Conservation (phyloP, 2,329 filamentous ascomycete species). For the Stylonectria norvegica region DNA sequence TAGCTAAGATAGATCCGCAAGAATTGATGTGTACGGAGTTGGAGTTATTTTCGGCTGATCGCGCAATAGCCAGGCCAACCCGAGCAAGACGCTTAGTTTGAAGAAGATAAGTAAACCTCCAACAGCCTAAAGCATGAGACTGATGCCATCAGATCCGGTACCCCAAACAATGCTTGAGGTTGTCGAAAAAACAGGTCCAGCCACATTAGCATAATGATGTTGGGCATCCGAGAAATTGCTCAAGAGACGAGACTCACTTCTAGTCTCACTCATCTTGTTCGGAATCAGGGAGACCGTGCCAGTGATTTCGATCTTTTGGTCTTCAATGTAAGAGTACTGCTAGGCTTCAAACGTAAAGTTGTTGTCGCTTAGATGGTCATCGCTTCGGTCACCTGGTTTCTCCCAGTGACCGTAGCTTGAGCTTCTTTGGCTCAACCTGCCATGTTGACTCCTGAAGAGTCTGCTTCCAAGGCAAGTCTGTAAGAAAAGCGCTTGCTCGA, state of each 20-base stretch:
- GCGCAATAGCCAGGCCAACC: constrained; percentile 61
- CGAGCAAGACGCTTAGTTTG: constrained; percentile 59
- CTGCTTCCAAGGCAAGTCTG: no score
- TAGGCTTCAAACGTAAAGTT: constrained; percentile 38
- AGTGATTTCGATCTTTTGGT: constrained; percentile 49
- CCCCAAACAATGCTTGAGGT: constrained; percentile 51
- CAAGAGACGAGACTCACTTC: constrained; percentile 38
- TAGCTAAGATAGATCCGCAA: no score
- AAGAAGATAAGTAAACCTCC: constrained; percentile 54
- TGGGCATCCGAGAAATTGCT: neutral
- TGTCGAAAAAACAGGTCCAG: constrained; percentile 53
- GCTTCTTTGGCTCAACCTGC: constrained; percentile 9
- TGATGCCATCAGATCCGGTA: constrained; percentile 48
- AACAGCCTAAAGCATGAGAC: constrained; percentile 30
- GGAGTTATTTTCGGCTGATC: constrained; percentile 63
- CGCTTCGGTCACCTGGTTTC: constrained; percentile 11
- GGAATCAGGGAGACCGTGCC: constrained; percentile 54
- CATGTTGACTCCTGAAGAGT: no score
- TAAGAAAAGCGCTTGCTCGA: no score
- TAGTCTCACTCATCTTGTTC: constrained; percentile 59
- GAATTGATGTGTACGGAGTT: constrained; percentile 63
- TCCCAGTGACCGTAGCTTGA: no score
- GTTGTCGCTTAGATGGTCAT: constrained; percentile 18
- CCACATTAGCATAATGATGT: no score
- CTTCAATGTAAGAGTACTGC: constrained; percentile 37